phyloP scores from a whole-genome alignment of 352 stramenopile genomes.

The Phytophthora lateralis region DNA sequence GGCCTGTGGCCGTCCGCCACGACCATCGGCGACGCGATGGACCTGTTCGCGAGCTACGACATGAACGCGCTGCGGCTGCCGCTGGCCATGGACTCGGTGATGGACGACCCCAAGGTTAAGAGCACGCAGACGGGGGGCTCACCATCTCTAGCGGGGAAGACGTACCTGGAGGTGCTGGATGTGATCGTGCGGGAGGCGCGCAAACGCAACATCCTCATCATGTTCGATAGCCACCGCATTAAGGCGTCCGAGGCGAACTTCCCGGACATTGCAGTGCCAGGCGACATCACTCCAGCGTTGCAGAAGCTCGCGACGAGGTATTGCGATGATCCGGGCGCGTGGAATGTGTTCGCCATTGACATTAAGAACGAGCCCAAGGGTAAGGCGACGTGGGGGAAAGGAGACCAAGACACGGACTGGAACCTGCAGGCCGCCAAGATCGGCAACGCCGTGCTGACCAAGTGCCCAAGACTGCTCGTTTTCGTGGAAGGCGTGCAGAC shows the following conservation, averaged over 20 bases:
- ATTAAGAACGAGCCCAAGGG: conserved; percentile 85
- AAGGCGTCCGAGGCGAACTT: conserved; percentile 60
- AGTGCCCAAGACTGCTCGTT: conserved; percentile 63
- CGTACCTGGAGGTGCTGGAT: conserved; percentile 70
- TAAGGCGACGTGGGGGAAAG: conserved; percentile 66
- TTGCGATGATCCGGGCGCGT: conserved; percentile 60
- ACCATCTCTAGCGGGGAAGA: conserved; percentile 46
- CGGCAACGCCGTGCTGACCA: conserved; percentile 69
- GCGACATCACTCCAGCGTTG: conserved; percentile 62
- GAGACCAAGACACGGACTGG: conserved; percentile 70
- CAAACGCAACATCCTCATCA: conserved; percentile 70
- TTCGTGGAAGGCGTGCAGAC: conserved; percentile 82
- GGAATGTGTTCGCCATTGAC: conserved; percentile 80
- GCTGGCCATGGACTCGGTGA: conserved; percentile 69
- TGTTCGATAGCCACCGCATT: conserved; percentile 76
- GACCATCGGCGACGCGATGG: conserved; percentile 52
- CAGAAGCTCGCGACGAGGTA: conserved; percentile 62
- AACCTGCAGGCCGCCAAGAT: conserved; percentile 62
- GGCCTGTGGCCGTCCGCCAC: conserved; percentile 73
- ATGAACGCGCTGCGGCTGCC: conserved; percentile 70
- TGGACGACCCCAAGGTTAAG: conserved; percentile 51
- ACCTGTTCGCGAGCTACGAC: conserved; percentile 51
- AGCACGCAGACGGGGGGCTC: conserved; percentile 52
- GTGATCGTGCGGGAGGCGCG: conserved; percentile 56
- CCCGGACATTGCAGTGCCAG: conserved; percentile 55